A percentile compares a stretch with the other conserved stretches of the same genome.
Evolutionary conservation across 805 yeast genomes (phyloP).

Genomic region (Tetrapisispora namnaoensis): DNA sequence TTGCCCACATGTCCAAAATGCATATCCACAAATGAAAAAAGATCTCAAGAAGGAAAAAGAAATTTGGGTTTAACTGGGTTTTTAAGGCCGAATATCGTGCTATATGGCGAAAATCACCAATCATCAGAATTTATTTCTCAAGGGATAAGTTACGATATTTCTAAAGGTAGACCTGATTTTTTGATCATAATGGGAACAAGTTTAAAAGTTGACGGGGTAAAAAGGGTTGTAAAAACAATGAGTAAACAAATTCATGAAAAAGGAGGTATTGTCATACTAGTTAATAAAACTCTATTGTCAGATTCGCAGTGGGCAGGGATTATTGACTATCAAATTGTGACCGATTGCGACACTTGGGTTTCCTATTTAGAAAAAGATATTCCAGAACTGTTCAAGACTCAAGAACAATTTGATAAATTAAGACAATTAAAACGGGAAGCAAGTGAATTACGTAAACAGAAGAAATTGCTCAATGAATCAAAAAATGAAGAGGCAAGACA

Average conservation of each 20-base stretch:
- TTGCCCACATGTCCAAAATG: constrained; percentile 76
- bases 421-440: constrained; percentile 25
- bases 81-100: constrained; percentile 79
- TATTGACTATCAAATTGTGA: constrained; percentile 68
- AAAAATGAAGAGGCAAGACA: neutral
- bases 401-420: constrained; percentile 29
- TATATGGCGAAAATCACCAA: constrained; percentile 93
- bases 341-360: constrained; percentile 82
- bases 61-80: constrained; percentile 60
- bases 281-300: constrained; percentile 60
- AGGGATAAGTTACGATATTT: constrained; percentile 56
- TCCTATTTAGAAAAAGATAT: constrained; percentile 39
- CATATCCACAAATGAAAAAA: constrained; percentile 40
- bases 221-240: constrained; percentile 57
- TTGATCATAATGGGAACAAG: constrained; percentile 90
- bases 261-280: constrained; percentile 68
- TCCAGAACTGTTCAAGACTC: constrained; percentile 56
- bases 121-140: constrained; percentile 67
- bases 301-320: constrained; percentile 55
- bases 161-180: constrained; percentile 55
- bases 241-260: constrained; percentile 64
- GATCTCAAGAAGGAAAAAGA: constrained; percentile 65
- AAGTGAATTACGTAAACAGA: constrained; percentile 20
- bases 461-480: neutral
- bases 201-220: constrained; percentile 82